A percentile compares a stretch with the other conserved stretches of the same genome.
These are phyloP conservation scores for Kwoniella dendrophila DNA, from an alignment of 768 basidiomycete species.

Conservation along the genomic window DNA sequence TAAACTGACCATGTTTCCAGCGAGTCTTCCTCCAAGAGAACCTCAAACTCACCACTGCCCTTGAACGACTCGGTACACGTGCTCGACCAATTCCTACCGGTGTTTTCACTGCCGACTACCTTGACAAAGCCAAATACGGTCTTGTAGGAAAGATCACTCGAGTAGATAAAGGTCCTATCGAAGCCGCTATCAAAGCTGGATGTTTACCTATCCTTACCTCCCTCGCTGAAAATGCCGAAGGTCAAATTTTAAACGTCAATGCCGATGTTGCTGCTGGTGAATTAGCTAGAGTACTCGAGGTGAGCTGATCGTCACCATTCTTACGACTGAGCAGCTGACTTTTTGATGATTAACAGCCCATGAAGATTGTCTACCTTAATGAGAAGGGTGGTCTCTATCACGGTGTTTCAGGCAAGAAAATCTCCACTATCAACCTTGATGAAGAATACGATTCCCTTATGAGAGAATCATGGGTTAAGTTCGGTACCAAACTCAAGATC, in stretches of 20 bases:
- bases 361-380: slow-evolving; percentile 97
- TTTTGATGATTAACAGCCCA: slow-evolving; percentile 60
- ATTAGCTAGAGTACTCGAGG: slow-evolving; percentile 91
- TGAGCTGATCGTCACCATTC: slow-evolving; percentile 22
- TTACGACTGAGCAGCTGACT: not conserved
- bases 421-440: slow-evolving; percentile 95
- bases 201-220: slow-evolving; percentile 94
- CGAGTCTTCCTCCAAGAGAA: slow-evolving; percentile 98
- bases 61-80: slow-evolving; percentile 92
- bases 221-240: slow-evolving; percentile 89
- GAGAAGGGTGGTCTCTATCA: slow-evolving; percentile 99
- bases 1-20: slow-evolving; percentile 23
- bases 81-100: slow-evolving; percentile 97
- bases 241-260: slow-evolving; percentile 99
- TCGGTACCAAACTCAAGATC: slow-evolving; percentile 96
- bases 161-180: slow-evolving; percentile 93
- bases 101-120: slow-evolving; percentile 95
- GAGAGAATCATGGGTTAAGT: slow-evolving; percentile 99
- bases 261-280: slow-evolving; percentile 98
- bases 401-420: slow-evolving; percentile 92
- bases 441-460: slow-evolving; percentile 97
- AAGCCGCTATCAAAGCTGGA: slow-evolving; percentile 93
- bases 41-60: slow-evolving; percentile 85
- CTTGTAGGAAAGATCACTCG: slow-evolving; percentile 93
- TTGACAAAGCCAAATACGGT: slow-evolving; percentile 91